These are phyloP conservation scores for Stramenopiles sp. DNA, from an alignment of 352 stramenopile species.

Conservation along the genomic window DNA sequence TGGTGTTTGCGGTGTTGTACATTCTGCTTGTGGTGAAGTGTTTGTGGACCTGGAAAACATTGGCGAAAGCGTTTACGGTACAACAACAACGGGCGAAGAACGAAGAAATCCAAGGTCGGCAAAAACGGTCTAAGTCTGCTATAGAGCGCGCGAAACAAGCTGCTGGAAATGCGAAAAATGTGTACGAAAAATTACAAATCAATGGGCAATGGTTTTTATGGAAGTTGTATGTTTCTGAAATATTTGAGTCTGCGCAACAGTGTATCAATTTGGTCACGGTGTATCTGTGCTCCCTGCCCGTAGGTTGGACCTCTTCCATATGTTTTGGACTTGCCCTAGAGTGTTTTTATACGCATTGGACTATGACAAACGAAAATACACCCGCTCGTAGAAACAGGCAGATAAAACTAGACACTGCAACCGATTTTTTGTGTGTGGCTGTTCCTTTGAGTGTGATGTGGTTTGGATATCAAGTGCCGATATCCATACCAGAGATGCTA, in stretches of 20 bases:
- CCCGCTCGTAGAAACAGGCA: not conserved
- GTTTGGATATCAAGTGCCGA: slow-evolving; percentile 11
- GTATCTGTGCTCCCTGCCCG: slow-evolving; percentile 1
- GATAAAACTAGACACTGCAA: not conserved
- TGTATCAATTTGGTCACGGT: not conserved
- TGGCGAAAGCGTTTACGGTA: not conserved
- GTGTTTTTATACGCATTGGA: not conserved
- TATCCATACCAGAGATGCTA: slow-evolving; percentile 11
- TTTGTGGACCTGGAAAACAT: not conserved
- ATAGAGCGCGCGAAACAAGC: slow-evolving; percentile 4
- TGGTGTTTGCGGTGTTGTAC: slow-evolving; percentile 13
- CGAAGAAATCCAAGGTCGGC: not conserved
- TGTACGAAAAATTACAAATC: slow-evolving; percentile 9
- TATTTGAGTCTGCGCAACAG: slow-evolving; percentile 12
- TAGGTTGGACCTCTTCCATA: not conserved
- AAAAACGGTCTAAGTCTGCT: not conserved
- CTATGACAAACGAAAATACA: slow-evolving; percentile 8
- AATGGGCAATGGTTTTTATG: slow-evolving; percentile 13
- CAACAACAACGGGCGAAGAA: not conserved
- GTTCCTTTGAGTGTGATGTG: slow-evolving; percentile 5
- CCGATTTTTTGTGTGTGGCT: slow-evolving; percentile 10
- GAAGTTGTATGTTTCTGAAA: slow-evolving; percentile 10
- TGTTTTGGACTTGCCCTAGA: not conserved
- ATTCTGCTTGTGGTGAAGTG: not conserved
- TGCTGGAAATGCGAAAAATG: not conserved